Conservation (phyloP, 2,329 filamentous ascomycete genomes). For the Diplodia sapinea region DNA sequence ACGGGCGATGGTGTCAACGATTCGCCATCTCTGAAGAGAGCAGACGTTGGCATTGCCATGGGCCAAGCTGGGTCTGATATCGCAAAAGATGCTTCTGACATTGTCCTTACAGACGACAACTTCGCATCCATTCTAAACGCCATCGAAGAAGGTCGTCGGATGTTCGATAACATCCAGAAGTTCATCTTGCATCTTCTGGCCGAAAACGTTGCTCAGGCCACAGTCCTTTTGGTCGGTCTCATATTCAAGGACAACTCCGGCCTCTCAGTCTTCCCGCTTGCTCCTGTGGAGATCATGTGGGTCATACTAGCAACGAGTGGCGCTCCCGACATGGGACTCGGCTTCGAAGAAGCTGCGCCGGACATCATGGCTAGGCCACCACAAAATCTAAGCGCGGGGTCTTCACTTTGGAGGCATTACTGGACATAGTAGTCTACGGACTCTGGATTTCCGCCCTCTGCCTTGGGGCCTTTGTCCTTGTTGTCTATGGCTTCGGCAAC, state of each 20-base stretch:
- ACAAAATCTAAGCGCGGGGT: constrained; percentile 71
- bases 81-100: constrained; percentile 49
- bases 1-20: constrained; percentile 52
- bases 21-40: constrained; percentile 49
- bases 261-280: constrained; percentile 83
- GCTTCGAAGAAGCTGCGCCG: constrained; percentile 74
- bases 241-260: constrained; percentile 74
- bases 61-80: constrained; percentile 48
- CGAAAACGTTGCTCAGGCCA: constrained; percentile 83
- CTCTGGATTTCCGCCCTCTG: constrained; percentile 76
- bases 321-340: constrained; percentile 85
- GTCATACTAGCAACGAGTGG: constrained; percentile 92
- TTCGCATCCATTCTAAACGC: constrained; percentile 52
- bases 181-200: constrained; percentile 81
- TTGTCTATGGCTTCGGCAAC: constrained; percentile 66
- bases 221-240: constrained; percentile 79
- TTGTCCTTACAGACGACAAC: constrained; percentile 50
- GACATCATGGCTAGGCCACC: constrained; percentile 83
- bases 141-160: constrained; percentile 49
- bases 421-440: constrained; percentile 84
- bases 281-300: constrained; percentile 87
- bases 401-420: constrained; percentile 74
- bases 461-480: constrained; percentile 66
- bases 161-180: constrained; percentile 50
- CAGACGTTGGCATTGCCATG: constrained; percentile 51